phyloP scores from a whole-genome alignment of 2,329 filamentous ascomycete species.

The Helicocarpus griseus region DNA sequence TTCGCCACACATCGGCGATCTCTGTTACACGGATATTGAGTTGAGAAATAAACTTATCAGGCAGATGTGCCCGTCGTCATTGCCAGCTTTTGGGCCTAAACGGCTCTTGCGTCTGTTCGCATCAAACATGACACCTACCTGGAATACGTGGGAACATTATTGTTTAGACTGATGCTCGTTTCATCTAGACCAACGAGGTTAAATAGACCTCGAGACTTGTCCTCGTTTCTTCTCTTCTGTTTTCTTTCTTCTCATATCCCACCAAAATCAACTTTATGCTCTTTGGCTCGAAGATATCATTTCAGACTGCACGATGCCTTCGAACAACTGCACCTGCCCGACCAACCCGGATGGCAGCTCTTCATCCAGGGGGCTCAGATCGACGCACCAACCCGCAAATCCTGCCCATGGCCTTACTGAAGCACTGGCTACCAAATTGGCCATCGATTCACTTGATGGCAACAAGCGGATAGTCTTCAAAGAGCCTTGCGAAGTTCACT shows the following conservation, averaged over 20 bases:
- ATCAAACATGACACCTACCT: no score
- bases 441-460: conserved; percentile 1
- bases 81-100: no score
- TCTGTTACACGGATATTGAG: no score
- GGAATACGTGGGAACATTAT: no score
- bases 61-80: no score
- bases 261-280: background rate
- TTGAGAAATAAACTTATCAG: no score
- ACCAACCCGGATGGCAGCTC: background rate
- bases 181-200: background rate
- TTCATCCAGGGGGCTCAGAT: background rate
- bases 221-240: background rate
- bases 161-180: no score
- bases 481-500: no score
- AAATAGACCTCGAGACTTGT: background rate
- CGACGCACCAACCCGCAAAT: background rate
- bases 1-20: no score
- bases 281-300: background rate
- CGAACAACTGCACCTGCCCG: background rate
- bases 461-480: no score
- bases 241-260: background rate
- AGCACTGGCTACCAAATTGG: conserved; percentile 11
- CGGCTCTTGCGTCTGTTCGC: no score
- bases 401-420: conserved; percentile 8
- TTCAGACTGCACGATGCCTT: background rate